Evolutionary conservation across 2,329 filamentous ascomycete genomes (phyloP).

Genomic region (Dactylonectria estremocensis): DNA sequence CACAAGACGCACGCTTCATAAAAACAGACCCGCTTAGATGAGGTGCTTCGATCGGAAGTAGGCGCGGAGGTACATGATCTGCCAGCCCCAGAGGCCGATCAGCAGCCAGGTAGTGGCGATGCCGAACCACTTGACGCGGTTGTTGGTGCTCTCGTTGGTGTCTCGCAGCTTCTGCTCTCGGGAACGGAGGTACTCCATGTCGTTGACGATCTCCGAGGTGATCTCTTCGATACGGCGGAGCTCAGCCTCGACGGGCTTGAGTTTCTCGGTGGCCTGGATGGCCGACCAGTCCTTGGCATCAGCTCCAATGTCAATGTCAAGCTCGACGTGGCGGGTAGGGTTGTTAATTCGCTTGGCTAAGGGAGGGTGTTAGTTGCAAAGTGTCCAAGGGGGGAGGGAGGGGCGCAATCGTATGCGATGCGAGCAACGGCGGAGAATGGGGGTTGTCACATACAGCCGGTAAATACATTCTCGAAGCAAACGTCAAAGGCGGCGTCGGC

Average conservation of each 20-base stretch:
- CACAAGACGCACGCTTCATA: conserved; percentile 31
- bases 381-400: not conserved
- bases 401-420: conserved; percentile 26
- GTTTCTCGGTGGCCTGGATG: conserved; percentile 96
- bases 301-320: conserved; percentile 96
- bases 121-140: conserved; percentile 98
- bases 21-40: conserved; percentile 50
- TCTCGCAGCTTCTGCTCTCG: conserved; percentile 97
- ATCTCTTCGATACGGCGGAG: conserved; percentile 93
- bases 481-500: conserved; percentile 95
- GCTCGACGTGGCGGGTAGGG: conserved; percentile 81
- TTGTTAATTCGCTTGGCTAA: conserved; percentile 51
- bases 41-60: conserved; percentile 83
- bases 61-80: conserved; percentile 96
- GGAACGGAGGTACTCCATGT: conserved; percentile 95
- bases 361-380: conserved; percentile 30
- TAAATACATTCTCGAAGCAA: conserved; percentile 91
- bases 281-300: conserved; percentile 98
- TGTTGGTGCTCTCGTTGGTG: conserved; percentile 99
- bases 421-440: conserved; percentile 2
- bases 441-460: conserved; percentile 71
- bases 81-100: conserved; percentile 91
- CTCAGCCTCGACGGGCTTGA: conserved; percentile 97
- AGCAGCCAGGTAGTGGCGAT: conserved; percentile 94
- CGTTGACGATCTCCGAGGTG: conserved; percentile 87